Base-by-base conservation (phyloP, 2,329 filamentous ascomycete species). In the Fonsecaea pedrosoi region DNA sequence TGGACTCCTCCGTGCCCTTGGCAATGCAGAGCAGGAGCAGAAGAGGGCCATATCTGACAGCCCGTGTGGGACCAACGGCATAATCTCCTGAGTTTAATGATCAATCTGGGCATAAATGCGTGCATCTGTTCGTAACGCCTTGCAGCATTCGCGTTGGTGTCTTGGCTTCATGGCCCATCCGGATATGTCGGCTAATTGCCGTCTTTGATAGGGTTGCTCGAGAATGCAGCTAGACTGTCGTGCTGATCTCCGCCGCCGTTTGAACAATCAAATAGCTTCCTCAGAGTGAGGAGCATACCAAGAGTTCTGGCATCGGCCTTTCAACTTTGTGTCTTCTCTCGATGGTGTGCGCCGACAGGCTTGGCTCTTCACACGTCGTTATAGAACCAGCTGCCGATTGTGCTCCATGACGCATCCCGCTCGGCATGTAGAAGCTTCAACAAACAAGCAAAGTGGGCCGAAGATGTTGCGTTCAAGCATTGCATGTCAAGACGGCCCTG, bases 1-100 rank as follows among this genome's bases (percentile, higher is more conserved):
- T 59, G 66, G 62, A 13, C 35, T 58, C 62, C 40, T 64, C 54
- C 66, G 66, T 58, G 15, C 42, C 32, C 66, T 65, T 65, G 66
- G 66, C 65, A 56, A 25, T 38, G 45, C 25, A 54, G 18, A 38
- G 25, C 34, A 34, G 18, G 55, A 37, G 30, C 32, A 10, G 15
- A 48, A 35, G 34, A 48, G 12, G 7, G 30, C 32, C 30, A 57
- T 57, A 12, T 25, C 18, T 21, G 13, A 30, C n/a, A 40, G 25
- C 42, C 25, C n/a, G 25, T 38, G 25, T 48, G 35, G 30, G 18
- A 18, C 50, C 21, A 32, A 48, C 58, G 32, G n/a, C 8, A 60
- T 37, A 34, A 60, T 32, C 4, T 21, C 32, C 45, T 32, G 18
- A 54, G 50, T 40, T 35, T 45, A 45, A 61, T 34, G 37, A 55